phyloP scores from a whole-genome alignment of 129 eudicot species.

The Pseudognaphalium luteoalbum region DNA sequence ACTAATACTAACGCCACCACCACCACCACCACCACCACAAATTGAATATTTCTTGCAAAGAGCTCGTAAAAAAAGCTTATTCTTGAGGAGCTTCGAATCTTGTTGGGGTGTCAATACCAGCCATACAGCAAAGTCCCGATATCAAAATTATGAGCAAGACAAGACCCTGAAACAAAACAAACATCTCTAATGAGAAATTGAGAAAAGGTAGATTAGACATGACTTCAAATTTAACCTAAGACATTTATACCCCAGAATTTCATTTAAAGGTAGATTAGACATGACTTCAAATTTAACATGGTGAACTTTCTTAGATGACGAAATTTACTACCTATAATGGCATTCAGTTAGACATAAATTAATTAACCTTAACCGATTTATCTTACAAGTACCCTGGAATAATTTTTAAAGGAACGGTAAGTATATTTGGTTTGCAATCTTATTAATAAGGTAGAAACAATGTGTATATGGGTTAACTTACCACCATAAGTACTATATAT shows the following conservation, averaged over 20 bases:
- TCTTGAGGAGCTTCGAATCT: constrained; percentile 93
- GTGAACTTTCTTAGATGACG: background rate
- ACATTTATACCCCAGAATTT: background rate
- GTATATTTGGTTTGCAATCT: background rate
- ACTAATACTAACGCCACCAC: constrained; percentile 32
- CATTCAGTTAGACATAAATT: background rate
- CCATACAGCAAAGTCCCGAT: constrained; percentile 96
- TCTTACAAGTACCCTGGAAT: background rate
- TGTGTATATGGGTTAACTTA: background rate
- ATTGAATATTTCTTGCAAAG: constrained; percentile 15
- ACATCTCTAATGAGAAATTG: background rate
- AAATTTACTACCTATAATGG: background rate
- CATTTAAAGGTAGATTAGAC: too few relatives aligned
- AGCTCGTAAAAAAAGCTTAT: constrained; percentile 18
- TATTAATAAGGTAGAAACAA: background rate
- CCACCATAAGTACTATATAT: constrained; percentile 1
- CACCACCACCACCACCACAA: background rate
- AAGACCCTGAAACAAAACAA: constrained; percentile 56
- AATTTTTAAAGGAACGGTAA: background rate
- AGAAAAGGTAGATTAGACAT: background rate
- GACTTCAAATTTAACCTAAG: background rate
- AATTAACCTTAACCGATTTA: background rate
- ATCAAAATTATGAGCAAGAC: constrained; percentile 76
- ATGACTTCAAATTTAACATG: background rate
- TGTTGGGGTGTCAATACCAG: constrained; percentile 95